Evolutionary conservation across 2,329 filamentous ascomycete genomes (phyloP).

Genomic region (Fusarium brevicatenulatum): DNA sequence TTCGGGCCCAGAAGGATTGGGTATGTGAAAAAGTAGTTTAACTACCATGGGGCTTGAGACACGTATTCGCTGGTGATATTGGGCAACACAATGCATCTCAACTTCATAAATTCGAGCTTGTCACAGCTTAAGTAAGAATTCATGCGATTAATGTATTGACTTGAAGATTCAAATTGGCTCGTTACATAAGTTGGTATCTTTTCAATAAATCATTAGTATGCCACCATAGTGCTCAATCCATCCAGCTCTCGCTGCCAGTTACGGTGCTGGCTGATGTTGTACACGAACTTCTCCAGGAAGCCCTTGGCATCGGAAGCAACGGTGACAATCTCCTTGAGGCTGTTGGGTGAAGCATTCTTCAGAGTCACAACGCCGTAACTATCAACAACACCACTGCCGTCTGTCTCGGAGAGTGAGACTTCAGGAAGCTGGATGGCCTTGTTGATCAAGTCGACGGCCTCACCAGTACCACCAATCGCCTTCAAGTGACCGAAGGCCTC

Average conservation of each 20-base stretch:
- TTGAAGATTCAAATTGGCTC: neutral
- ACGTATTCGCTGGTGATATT: neutral
- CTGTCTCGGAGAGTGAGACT: constrained; percentile 52
- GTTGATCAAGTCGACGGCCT: constrained; percentile 72
- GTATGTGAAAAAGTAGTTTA: fast-evolving
- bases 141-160: neutral
- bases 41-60: fast-evolving
- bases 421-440: constrained; percentile 56
- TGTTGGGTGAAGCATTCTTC: constrained; percentile 61
- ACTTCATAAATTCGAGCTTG: neutral
- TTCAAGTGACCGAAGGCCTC: constrained; percentile 87
- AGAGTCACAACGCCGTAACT: constrained; percentile 83
- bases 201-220: constrained; percentile 65
- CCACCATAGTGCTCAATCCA: constrained; percentile 72
- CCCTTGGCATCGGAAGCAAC: constrained; percentile 74
- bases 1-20: too few relatives aligned
- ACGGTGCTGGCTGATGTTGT: constrained; percentile 75
- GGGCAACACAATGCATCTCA: fast-evolving
- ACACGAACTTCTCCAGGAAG: constrained; percentile 78
- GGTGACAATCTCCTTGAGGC: constrained; percentile 68
- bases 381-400: constrained; percentile 62
- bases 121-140: neutral
- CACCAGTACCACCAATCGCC: constrained; percentile 78
- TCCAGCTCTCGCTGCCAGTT: constrained; percentile 80
- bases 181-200: constrained; percentile 19